These are phyloP conservation scores for Inonotus obliquus DNA, from an alignment of 1,284 basidiomycete genomes.

Conservation along the genomic window DNA sequence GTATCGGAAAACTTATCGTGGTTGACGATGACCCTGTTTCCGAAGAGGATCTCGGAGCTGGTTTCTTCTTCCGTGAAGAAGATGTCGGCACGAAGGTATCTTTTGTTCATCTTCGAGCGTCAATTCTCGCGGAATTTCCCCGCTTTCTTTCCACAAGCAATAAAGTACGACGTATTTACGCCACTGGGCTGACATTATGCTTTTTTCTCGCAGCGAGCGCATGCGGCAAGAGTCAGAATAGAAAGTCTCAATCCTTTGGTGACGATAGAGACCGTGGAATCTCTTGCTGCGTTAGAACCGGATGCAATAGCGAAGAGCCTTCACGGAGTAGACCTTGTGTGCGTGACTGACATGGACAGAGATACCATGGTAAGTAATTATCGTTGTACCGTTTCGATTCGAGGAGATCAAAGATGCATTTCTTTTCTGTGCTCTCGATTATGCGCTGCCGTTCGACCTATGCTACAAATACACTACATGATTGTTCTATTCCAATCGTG, in stretches of 20 bases:
- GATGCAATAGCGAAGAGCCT: constrained; percentile 58
- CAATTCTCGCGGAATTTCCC: constrained; percentile 14
- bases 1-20: constrained; percentile 69
- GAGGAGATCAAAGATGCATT: neutral
- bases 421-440: neutral
- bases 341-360: constrained; percentile 72
- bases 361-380: constrained; percentile 31
- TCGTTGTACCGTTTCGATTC: neutral
- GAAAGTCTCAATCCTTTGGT: constrained; percentile 77
- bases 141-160: neutral
- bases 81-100: constrained; percentile 85
- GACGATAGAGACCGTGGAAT: constrained; percentile 14
- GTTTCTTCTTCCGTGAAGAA: constrained; percentile 92
- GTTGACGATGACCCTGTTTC: constrained; percentile 58
- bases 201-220: constrained; percentile 58
- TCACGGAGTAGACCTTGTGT: constrained; percentile 71
- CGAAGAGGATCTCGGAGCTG: constrained; percentile 83
- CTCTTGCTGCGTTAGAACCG: constrained; percentile 30
- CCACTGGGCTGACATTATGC: neutral
- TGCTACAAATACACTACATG: neutral
- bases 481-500: too few relatives aligned
- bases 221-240: constrained; percentile 79
- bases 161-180: constrained; percentile 37
- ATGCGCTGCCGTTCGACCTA: neutral
- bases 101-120: constrained; percentile 20